These are phyloP conservation scores for Carpinus viminea DNA, from an alignment of 306 rosid genomes.

Conservation along the genomic window DNA sequence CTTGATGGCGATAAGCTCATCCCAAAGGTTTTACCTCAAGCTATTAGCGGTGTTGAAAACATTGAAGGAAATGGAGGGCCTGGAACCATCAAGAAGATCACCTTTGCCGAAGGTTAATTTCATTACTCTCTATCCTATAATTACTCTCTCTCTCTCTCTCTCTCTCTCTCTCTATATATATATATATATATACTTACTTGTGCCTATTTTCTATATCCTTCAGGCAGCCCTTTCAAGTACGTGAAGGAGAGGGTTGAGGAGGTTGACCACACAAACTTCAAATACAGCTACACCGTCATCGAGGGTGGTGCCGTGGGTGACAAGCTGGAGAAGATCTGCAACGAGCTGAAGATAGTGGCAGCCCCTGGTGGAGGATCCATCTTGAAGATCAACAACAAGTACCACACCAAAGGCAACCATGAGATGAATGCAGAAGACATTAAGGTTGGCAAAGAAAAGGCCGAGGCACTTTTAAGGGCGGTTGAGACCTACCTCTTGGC, in stretches of 20 bases:
- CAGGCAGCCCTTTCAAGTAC: constrained; percentile 11
- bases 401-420: constrained; percentile 34
- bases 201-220: not conserved
- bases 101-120: constrained; percentile 29
- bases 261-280: constrained; percentile 3
- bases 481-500: constrained; percentile 42
- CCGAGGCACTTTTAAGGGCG: constrained; percentile 33
- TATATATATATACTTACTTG: not conserved
- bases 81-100: constrained; percentile 43
- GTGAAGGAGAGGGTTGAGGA: constrained; percentile 12
- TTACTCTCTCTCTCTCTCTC: too few relatives aligned
- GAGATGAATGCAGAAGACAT: constrained; percentile 36
- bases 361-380: constrained; percentile 33
- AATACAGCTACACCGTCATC: constrained; percentile 3
- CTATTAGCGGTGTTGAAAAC: constrained; percentile 22
- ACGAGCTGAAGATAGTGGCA: constrained; percentile 38
- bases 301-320: constrained; percentile 4
- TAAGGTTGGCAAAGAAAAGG: constrained; percentile 30
- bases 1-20: constrained; percentile 37
- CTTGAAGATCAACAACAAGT: constrained; percentile 31
- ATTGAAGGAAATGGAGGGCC: constrained; percentile 38
- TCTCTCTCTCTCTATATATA: too few relatives aligned
- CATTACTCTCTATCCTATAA: too few relatives aligned
- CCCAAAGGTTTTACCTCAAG: constrained; percentile 36
- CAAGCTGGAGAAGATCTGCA: constrained; percentile 12